Evolutionary conservation across 169 alveolate species (phyloP).

Genomic region (Babesia bigemina): DNA sequence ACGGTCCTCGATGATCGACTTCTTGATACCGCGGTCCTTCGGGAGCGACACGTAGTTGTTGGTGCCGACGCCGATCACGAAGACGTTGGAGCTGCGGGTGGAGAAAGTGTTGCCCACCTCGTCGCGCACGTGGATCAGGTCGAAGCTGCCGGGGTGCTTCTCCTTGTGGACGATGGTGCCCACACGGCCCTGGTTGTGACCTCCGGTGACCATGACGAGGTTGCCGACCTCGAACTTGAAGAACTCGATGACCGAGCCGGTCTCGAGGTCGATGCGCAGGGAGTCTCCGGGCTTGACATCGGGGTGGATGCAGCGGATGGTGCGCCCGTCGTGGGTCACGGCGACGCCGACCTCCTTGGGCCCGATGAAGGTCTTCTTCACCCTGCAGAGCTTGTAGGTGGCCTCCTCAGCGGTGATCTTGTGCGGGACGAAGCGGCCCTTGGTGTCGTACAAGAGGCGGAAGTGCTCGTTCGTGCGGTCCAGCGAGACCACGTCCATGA

Average conservation of each 20-base stretch:
- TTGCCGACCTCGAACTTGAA: slow-evolving; percentile 94
- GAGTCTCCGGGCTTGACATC: slow-evolving; percentile 96
- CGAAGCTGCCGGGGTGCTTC: slow-evolving; percentile 96
- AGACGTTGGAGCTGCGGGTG: slow-evolving; percentile 94
- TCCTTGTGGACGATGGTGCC: slow-evolving; percentile 95
- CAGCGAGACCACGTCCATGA: slow-evolving; percentile 94
- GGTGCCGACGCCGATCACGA: slow-evolving; percentile 95
- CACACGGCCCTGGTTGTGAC: slow-evolving; percentile 98
- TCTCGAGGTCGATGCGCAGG: slow-evolving; percentile 91
- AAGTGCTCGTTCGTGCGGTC: slow-evolving; percentile 93
- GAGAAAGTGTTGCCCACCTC: slow-evolving; percentile 92
- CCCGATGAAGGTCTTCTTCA: slow-evolving; percentile 91
- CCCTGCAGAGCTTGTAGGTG: slow-evolving; percentile 94
- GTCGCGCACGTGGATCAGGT: slow-evolving; percentile 95
- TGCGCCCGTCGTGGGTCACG: slow-evolving; percentile 98
- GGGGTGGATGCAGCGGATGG: slow-evolving; percentile 97
- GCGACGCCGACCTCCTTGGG: slow-evolving; percentile 95
- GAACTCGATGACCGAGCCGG: slow-evolving; percentile 93
- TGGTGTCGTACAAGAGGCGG: slow-evolving; percentile 96
- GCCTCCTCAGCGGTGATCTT: slow-evolving; percentile 95
- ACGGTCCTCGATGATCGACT: slow-evolving; percentile 89
- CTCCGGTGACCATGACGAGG: slow-evolving; percentile 94
- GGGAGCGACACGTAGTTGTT: slow-evolving; percentile 93
- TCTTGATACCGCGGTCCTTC: slow-evolving; percentile 90
- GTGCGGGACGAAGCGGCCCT: slow-evolving; percentile 96